A percentile compares a stretch with the other conserved stretches of the same genome.
Evolutionary conservation across 305 asterid species (phyloP).

Genomic region (Fraxinus greggii): DNA sequence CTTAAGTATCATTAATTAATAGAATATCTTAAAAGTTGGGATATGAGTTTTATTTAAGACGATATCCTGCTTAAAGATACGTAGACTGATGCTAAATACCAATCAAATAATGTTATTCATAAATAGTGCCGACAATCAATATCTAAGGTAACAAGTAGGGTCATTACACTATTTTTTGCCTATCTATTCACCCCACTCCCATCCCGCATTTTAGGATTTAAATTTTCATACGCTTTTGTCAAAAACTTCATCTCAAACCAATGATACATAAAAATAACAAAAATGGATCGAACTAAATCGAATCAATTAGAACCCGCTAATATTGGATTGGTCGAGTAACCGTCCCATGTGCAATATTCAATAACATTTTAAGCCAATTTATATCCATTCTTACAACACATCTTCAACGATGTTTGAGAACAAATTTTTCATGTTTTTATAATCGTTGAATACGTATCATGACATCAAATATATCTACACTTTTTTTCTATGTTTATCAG

Average conservation of each 20-base stretch:
- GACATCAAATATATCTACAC: not conserved
- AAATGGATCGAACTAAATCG: not conserved
- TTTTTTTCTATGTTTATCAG: not conserved
- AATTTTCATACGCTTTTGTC: not conserved
- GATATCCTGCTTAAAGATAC: too few relatives aligned
- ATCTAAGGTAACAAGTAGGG: not conserved
- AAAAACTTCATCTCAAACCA: not conserved
- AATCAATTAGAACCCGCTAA: not conserved
- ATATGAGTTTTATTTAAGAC: too few relatives aligned
- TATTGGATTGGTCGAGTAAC: not conserved
- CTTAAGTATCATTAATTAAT: too few relatives aligned
- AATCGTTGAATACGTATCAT: not conserved
- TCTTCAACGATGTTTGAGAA: not conserved
- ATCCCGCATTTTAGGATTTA: too few relatives aligned
- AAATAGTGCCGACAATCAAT: too few relatives aligned
- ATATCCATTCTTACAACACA: not conserved
- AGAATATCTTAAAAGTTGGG: too few relatives aligned
- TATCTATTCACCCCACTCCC: too few relatives aligned
- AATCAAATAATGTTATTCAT: too few relatives aligned
- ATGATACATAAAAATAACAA: not conserved
- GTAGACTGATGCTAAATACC: too few relatives aligned
- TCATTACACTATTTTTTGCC: too few relatives aligned
- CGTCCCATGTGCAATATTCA: not conserved
- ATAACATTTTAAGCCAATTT: too few relatives aligned
- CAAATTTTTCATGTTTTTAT: not conserved